phyloP scores from a whole-genome alignment of 2,329 filamentous ascomycete genomes.

The Cercospora citrullina region DNA sequence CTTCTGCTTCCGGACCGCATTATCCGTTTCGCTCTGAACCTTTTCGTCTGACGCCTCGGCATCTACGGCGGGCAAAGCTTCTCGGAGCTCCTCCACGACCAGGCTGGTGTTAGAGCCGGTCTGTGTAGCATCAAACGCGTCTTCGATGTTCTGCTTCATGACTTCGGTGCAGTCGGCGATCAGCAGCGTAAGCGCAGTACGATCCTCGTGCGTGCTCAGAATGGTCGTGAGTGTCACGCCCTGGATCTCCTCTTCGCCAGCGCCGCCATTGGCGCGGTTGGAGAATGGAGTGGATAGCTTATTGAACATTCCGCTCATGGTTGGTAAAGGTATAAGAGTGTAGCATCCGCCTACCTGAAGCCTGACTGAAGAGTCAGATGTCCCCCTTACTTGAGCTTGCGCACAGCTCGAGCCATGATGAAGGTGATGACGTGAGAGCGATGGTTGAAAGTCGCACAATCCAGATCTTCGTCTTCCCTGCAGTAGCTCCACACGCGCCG shows the following conservation, averaged over 20 bases:
- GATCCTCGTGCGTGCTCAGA: constrained; percentile 45
- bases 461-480: constrained; percentile 8
- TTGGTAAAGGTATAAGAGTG: background rate
- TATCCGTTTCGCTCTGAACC: constrained; percentile 3
- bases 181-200: constrained; percentile 49
- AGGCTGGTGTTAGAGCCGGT: constrained; percentile 35
- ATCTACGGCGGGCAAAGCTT: constrained; percentile 30
- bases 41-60: constrained; percentile 25
- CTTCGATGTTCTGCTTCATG: constrained; percentile 48
- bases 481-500: background rate
- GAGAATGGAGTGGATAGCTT: constrained; percentile 1
- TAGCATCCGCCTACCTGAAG: constrained; percentile 1
- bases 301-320: constrained; percentile 7
- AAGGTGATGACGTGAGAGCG: constrained; percentile 10
- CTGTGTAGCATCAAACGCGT: constrained; percentile 45
- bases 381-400: background rate
- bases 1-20: constrained; percentile 16
- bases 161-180: constrained; percentile 48
- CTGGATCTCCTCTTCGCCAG: constrained; percentile 27
- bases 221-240: constrained; percentile 49
- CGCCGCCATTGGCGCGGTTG: constrained; percentile 3
- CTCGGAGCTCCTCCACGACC: constrained; percentile 11
- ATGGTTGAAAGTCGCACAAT: constrained; percentile 3
- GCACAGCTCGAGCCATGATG: background rate
- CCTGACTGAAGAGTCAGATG: background rate